Conservation (phyloP, 169 alveolate genomes). For the Cryptosporidium ryanae region DNA sequence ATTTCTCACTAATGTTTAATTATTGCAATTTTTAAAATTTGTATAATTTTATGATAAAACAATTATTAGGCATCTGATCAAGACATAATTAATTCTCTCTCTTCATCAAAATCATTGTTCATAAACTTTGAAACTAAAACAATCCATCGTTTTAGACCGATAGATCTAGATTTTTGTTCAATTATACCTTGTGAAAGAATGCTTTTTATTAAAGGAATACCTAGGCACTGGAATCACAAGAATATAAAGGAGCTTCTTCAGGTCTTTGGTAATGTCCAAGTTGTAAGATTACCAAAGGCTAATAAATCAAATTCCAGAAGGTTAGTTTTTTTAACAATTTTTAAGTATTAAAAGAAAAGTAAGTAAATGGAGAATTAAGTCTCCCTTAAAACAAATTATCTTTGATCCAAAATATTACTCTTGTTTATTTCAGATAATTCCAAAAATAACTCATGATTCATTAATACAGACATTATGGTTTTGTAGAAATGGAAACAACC, state of each 20-base stretch:
- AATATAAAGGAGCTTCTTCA: conserved; percentile 25
- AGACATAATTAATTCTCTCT: conserved; percentile 47
- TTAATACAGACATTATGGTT: conserved; percentile 47
- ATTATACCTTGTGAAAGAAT: conserved; percentile 29
- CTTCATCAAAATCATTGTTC: conserved; percentile 28
- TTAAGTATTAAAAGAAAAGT: neutral
- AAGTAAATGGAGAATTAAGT: neutral
- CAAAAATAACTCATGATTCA: too few relatives aligned
- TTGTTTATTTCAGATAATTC: too few relatives aligned
- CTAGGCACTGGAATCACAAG: conserved; percentile 41
- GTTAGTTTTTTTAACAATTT: conserved; percentile 17
- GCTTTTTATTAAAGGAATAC: conserved; percentile 70
- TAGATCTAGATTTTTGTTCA: conserved; percentile 20
- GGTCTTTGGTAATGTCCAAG: conserved; percentile 41
- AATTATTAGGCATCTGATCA: conserved; percentile 22
- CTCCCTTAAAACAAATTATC: neutral
- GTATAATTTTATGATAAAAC: neutral
- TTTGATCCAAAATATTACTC: neutral
- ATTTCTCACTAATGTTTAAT: neutral
- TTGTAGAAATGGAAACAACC: conserved; percentile 68
- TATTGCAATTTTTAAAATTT: neutral
- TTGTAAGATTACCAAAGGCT: conserved; percentile 69
- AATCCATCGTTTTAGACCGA: conserved; percentile 40
- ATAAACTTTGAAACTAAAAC: conserved; percentile 42
- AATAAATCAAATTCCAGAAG: conserved; percentile 52